Evolutionary conservation across 768 basidiomycete species (phyloP).

Genomic region (Kondoa subrosea): DNA sequence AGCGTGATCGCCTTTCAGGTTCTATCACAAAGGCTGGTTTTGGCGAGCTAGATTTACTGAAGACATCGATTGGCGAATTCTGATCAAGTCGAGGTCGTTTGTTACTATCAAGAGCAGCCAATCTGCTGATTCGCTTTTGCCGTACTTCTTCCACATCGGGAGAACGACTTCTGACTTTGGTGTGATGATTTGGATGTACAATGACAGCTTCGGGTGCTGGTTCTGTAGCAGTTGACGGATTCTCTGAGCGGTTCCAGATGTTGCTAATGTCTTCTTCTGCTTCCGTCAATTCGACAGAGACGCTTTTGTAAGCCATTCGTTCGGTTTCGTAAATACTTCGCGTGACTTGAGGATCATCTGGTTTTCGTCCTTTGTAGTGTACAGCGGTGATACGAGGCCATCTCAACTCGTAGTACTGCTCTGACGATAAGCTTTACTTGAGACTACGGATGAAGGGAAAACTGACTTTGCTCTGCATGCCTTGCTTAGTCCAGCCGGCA

Average conservation of each 20-base stretch:
- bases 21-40: too few species aligned
- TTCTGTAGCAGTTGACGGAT: not conserved
- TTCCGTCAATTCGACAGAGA: not conserved
- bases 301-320: not conserved
- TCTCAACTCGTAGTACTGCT: slow-evolving; percentile 62
- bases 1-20: too few species aligned
- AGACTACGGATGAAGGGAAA: not conserved
- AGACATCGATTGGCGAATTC: not conserved
- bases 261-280: not conserved
- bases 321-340: not conserved
- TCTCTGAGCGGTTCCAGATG: not conserved
- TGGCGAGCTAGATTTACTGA: not conserved
- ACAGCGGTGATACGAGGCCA: slow-evolving; percentile 60
- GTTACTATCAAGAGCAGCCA: not conserved
- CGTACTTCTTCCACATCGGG: not conserved
- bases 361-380: not conserved
- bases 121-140: not conserved
- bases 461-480: not conserved
- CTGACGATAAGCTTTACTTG: not conserved
- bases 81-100: not conserved
- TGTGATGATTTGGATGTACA: too few species aligned
- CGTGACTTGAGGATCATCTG: not conserved
- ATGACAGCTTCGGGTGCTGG: too few species aligned
- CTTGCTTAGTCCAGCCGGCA: not conserved
- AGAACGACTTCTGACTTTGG: too few species aligned